Percentiles rank a stretch among this genome's conserved stretches.
phyloP scores from a whole-genome alignment of 495 filamentous ascomycete species.

The Copromyces sp. region DNA sequence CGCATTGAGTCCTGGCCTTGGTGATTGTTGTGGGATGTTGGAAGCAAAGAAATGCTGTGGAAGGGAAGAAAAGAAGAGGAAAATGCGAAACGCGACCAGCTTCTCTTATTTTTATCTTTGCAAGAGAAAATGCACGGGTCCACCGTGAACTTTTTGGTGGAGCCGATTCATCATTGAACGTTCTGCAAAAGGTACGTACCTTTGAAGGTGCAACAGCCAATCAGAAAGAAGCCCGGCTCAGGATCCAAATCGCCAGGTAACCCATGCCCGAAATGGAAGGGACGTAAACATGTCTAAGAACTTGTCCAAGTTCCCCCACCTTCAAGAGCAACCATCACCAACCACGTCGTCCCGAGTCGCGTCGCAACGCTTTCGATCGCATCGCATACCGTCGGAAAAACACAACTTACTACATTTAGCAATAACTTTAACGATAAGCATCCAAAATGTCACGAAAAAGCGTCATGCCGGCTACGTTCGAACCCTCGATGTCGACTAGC shows the following conservation, averaged over 20 bases:
- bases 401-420: neutral
- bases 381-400: neutral
- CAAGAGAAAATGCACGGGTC: neutral
- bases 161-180: neutral
- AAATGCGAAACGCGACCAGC: neutral
- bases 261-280: constrained; percentile 12
- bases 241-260: constrained; percentile 9
- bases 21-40: neutral
- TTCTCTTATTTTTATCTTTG: neutral
- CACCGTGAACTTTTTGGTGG: constrained; percentile 13
- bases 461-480: constrained; percentile 60
- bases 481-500: constrained; percentile 67
- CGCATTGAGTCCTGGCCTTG: neutral
- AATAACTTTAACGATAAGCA: constrained; percentile 3
- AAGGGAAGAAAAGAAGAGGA: neutral
- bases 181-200: neutral
- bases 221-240: neutral
- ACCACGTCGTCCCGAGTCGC: neutral
- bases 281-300: constrained; percentile 13
- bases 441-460: constrained; percentile 1
- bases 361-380: neutral
- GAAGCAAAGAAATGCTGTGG: neutral
- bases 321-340: neutral
- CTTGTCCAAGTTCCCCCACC: neutral
- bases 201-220: neutral